Conservation (phyloP, 306 rosid species). For the Trichosanthes cucumerina region DNA sequence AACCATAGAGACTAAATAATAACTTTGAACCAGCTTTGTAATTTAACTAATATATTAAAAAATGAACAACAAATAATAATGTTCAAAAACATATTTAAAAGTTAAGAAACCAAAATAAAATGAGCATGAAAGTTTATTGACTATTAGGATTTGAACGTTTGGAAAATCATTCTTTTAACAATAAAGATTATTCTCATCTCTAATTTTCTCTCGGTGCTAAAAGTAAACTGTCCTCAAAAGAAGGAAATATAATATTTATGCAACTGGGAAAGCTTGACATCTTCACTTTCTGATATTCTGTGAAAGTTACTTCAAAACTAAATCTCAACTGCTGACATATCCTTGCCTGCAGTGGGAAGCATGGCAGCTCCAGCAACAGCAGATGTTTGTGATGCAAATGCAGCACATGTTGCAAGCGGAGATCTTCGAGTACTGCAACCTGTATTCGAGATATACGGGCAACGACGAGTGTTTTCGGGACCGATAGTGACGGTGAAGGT, state of each 20-base stretch:
- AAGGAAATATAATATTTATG: background rate
- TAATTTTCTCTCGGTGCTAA: background rate
- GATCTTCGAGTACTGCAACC: constrained; percentile 43
- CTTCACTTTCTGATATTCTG: background rate
- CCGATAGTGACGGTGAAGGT: constrained; percentile 51
- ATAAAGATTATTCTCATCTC: background rate
- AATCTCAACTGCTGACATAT: background rate
- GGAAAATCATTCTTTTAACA: background rate
- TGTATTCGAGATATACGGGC: constrained; percentile 44
- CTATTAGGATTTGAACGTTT: background rate
- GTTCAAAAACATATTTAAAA: background rate
- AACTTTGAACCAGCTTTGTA: no score
- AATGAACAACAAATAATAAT: background rate
- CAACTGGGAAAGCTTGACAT: background rate
- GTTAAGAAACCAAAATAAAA: background rate
- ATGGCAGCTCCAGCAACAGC: constrained; percentile 28
- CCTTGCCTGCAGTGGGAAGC: background rate
- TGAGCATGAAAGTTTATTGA: background rate
- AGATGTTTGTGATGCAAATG: constrained; percentile 35
- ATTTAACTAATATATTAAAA: no score
- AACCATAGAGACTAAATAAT: no score
- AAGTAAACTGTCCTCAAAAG: background rate
- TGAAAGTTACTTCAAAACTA: background rate
- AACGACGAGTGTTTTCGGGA: constrained; percentile 37
- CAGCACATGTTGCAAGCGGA: constrained; percentile 26